Conservation (phyloP, 2,329 filamentous ascomycete genomes). For the Graphilbum ipis-grandicollis region DNA sequence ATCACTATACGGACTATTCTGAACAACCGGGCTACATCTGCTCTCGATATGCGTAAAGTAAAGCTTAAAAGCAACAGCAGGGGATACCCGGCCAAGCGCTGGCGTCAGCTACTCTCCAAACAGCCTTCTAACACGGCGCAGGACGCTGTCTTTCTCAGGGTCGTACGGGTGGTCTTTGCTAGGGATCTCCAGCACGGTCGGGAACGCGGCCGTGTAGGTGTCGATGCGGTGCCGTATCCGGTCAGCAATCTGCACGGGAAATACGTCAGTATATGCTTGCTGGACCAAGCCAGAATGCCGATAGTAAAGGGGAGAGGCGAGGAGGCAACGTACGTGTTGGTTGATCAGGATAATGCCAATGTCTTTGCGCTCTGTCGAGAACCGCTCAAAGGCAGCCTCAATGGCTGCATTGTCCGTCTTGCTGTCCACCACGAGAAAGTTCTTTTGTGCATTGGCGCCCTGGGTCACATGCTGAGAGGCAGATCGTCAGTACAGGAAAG, state of each 20-base stretch:
- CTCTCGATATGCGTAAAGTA: too few relatives aligned
- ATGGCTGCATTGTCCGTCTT: conserved; percentile 85
- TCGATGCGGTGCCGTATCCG: conserved; percentile 83
- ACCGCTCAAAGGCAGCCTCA: conserved; percentile 76
- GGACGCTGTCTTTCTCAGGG: conserved; percentile 93
- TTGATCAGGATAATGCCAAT: conserved; percentile 96
- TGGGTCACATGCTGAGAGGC: conserved; percentile 64
- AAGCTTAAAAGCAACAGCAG: too few relatives aligned
- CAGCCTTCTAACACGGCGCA: conserved; percentile 60
- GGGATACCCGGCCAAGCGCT: too few relatives aligned
- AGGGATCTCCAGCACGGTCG: conserved; percentile 89
- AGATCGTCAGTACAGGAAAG: background rate
- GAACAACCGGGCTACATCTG: too few relatives aligned
- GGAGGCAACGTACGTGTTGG: conserved; percentile 56
- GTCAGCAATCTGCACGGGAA: conserved; percentile 63
- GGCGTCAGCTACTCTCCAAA: conserved; percentile 57
- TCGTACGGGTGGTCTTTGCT: conserved; percentile 99
- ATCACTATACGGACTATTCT: too few relatives aligned
- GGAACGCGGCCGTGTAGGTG: conserved; percentile 84
- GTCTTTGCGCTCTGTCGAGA: conserved; percentile 82
- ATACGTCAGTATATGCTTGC: too few relatives aligned
- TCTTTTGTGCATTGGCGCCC: conserved; percentile 80
- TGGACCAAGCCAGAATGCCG: too few relatives aligned
- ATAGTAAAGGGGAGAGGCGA: background rate
- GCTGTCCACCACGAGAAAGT: conserved; percentile 88